A percentile compares a stretch with the other conserved stretches of the same genome.
These are phyloP conservation scores for Prunus mira DNA, from an alignment of 306 rosid species.

Conservation along the genomic window DNA sequence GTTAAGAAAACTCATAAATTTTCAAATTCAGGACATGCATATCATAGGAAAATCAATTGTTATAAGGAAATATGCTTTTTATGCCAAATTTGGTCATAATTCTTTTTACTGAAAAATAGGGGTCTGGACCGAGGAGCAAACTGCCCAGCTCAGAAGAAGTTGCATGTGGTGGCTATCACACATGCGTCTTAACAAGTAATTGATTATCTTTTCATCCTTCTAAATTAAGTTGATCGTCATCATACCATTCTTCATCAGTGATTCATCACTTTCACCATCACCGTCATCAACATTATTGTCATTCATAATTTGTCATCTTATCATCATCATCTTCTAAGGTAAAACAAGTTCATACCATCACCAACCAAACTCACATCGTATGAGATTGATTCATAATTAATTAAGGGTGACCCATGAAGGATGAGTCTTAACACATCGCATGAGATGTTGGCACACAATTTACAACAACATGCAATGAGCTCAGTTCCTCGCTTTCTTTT, in stretches of 20 bases:
- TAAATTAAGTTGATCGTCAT: neutral
- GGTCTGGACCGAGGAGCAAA: conserved; percentile 41
- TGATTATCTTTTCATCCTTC: conserved; percentile 24
- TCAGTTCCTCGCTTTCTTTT: neutral
- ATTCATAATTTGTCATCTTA: neutral
- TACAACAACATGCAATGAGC: neutral
- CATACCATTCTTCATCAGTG: neutral
- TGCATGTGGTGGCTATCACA: conserved; percentile 96
- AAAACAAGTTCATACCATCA: neutral
- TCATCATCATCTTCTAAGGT: neutral
- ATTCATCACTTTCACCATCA: neutral
- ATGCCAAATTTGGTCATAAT: conserved; percentile 2
- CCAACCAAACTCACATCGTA: neutral
- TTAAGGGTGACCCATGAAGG: neutral
- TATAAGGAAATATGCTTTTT: neutral
- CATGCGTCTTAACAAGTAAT: conserved; percentile 82
- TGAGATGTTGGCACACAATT: neutral
- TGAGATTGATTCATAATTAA: neutral
- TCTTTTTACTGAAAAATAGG: conserved; percentile 39
- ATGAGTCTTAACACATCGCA: neutral
- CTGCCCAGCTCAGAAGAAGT: conserved; percentile 74
- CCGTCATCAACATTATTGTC: neutral
- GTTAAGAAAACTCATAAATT: neutral
- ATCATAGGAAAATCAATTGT: neutral
- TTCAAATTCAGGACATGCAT: neutral